Percentiles rank a stretch among this genome's conserved stretches.
Evolutionary conservation across 2,329 filamentous ascomycete species (phyloP).

Genomic region (Colletotrichum lindemuthianum): DNA sequence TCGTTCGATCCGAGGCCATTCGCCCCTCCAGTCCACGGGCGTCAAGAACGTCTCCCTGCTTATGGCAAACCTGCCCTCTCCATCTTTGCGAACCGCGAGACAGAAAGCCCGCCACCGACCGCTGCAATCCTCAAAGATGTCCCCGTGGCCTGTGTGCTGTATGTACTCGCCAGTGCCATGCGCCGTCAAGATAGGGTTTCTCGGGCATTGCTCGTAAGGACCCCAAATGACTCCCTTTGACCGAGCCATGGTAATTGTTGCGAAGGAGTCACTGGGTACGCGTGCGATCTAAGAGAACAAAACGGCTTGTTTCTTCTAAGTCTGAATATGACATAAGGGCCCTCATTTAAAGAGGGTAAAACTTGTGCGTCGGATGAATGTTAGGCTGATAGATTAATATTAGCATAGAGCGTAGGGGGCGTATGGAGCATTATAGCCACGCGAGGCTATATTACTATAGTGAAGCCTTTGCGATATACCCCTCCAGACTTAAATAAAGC

Average conservation of each 20-base stretch:
- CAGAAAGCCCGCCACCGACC: conserved; percentile 36
- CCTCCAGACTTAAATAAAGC: too few species aligned
- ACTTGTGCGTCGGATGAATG: too few species aligned
- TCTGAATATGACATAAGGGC: too few species aligned
- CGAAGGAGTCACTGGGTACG: too few species aligned
- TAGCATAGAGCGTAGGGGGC: too few species aligned
- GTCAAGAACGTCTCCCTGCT: neutral
- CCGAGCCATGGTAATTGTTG: conserved; percentile 43
- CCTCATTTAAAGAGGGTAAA: too few species aligned
- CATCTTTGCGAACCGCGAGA: neutral
- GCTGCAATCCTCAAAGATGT: conserved; percentile 31
- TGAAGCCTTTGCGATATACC: too few species aligned
- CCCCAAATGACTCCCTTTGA: conserved; percentile 40
- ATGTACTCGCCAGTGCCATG: conserved; percentile 30
- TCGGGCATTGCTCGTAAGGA: conserved; percentile 40
- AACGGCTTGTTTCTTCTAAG: too few species aligned
- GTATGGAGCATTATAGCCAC: too few species aligned
- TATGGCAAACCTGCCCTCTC: neutral
- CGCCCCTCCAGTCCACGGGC: neutral
- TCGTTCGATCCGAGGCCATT: neutral
- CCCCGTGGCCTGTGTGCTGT: conserved; percentile 34
- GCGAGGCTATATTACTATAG: too few species aligned
- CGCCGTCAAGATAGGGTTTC: conserved; percentile 45
- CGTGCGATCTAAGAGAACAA: too few species aligned
- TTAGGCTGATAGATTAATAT: too few species aligned